Base-by-base conservation (phyloP, 2,329 filamentous ascomycete genomes). In the Fusarium sp. region DNA sequence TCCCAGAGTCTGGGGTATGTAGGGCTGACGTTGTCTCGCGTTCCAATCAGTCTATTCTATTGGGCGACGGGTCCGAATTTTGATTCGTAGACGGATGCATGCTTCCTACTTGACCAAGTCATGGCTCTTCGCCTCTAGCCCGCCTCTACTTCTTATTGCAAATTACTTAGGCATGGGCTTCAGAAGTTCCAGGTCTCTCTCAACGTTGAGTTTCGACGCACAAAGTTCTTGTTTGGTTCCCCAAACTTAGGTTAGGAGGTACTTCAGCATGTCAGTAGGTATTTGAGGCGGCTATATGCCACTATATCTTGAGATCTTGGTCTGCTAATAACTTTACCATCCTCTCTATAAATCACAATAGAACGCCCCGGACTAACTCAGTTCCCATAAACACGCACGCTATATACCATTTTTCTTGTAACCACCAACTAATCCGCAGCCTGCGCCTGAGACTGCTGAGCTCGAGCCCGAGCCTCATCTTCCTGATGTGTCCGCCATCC, bases 401-500 rank as follows among this genome's bases (percentile, higher is more conserved):
- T 20, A 37, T 37, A 34, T 35, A 35, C 25, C n/a, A 25, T 37
- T 37, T 56, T 34, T 35, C 9, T 18, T 35, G 8, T 16, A 14
- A 37, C 5, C 13, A 32, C 23, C 16, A n/a, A n/a, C 8, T 59
- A 59, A 3, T 41, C 34, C 35, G 3, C 34, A n/a, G 7, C 23
- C 4, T 62, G 16, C 1, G 37, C 3, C 39, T 45, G 43, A 48
- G 20, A 43, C n/a, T 43, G 35, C 41, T 43, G 35, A 3, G 25
- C 39, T 9, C 30, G 30, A 27, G n/a, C 18, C 3, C 25, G 8
- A 58, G 32, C 20, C 34, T 18, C 8, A 11, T 37, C 54, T 10
- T 35, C n/a, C 3, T 41, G 56, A 13, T 59, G 16, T 23, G 35
- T 23, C 2, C 72, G 52, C 74, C 74, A 78, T 27, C 71, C 66